Base-by-base conservation (phyloP, 176 grass and related monocot species). In the Oryza nivara region DNA sequence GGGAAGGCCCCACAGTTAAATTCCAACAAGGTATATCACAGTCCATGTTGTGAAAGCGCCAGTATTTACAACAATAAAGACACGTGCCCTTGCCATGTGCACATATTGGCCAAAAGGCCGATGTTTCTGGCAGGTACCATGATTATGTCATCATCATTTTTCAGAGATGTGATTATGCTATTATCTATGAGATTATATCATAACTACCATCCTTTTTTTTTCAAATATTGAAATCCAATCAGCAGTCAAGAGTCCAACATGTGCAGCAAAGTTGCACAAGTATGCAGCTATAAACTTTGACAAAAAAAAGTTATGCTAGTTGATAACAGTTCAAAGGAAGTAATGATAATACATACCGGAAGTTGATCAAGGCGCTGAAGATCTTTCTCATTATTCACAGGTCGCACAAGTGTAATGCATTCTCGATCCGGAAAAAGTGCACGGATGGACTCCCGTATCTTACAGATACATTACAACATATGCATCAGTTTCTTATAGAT, bases 401-500 rank as follows among this genome's bases (percentile, higher is more conserved):
- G 96, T 30, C 96, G 89, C 74, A 99, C 96, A 34, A 99, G 93
- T 1, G 96, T 65, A 72, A 99, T 94, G 76, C 96, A 96, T 81
- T 99, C 96, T 70, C 96, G 90, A 86, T 99, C 96, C 43, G 96
- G 96, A 78, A 99, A 99, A 79, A 99, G 87, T 73, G 93, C 84
- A 45, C 96, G 91, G 73, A 99, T 96, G 11, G 96, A 99, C 73
- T 99, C 93, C 64, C 96, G 93, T 82, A 99, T 99, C 89, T 91
- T 83, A 22, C 75, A 87, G 68, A 90, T 30, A 47, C 77, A 63
- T 60, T 49, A 67, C 77, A 61, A 77, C 49, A 74, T 56, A 65
- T 41, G 60, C 40, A 30, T 79, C 72, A 76, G 35, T 65, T 49
- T 74, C n/a, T 58, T 38, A 40, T 38, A 69, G n/a, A 56, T 9